phyloP scores from a whole-genome alignment of 2,329 filamentous ascomycete species.

The Fusarium dlaminii region DNA sequence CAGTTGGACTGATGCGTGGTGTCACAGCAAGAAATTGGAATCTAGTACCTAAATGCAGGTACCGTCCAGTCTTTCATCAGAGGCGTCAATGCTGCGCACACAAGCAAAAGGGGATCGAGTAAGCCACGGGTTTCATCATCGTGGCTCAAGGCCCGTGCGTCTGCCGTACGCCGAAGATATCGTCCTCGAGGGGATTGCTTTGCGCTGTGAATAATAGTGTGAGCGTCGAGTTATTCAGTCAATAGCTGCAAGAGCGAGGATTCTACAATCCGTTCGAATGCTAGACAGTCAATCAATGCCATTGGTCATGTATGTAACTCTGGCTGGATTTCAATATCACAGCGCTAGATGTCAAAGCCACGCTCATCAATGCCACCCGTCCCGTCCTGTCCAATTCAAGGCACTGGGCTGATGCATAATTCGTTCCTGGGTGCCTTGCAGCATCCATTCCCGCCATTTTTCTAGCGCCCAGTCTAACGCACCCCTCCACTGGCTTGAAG shows the following conservation, averaged over 20 bases:
- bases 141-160: constrained; percentile 12
- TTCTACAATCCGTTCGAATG: background rate
- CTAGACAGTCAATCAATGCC: background rate
- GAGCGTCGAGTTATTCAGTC: background rate
- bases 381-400: constrained; percentile 2
- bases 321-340: constrained; percentile 16
- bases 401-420: constrained; percentile 15
- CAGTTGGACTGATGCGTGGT: background rate
- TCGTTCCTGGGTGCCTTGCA: constrained; percentile 38
- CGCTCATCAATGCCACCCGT: constrained; percentile 11
- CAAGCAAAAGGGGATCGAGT: constrained; percentile 11
- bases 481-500: constrained; percentile 25
- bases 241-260: background rate
- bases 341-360: background rate
- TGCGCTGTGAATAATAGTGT: background rate
- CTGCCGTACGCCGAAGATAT: constrained; percentile 15
- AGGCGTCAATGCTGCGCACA: constrained; percentile 5
- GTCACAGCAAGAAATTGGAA: background rate
- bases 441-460: constrained; percentile 18
- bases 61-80: constrained; percentile 9
- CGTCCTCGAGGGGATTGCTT: background rate
- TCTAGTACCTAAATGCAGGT: background rate
- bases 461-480: constrained; percentile 19
- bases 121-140: constrained; percentile 26
- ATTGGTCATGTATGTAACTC: background rate